A percentile compares a stretch with the other conserved stretches of the same genome.
These are phyloP conservation scores for Knufia fluminis DNA, from an alignment of 2,329 filamentous ascomycete genomes.

Conservation along the genomic window DNA sequence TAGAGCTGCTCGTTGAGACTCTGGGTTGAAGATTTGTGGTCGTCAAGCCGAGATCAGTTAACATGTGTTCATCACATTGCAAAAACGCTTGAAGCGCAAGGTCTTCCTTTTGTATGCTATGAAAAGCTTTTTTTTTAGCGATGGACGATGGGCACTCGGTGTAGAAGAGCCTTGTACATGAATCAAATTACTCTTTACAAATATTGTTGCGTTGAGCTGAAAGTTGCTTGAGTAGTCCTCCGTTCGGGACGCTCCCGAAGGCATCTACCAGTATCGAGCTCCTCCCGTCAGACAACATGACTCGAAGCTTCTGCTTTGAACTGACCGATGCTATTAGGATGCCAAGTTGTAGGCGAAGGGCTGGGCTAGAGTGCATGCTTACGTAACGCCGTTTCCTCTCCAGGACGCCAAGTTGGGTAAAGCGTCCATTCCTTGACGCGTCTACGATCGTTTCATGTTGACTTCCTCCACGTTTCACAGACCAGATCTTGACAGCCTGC, in stretches of 20 bases:
- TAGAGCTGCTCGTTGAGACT: slow-evolving; percentile 25
- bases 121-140: slow-evolving; percentile 7
- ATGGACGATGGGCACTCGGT: slow-evolving; percentile 7
- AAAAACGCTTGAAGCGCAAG: not conserved
- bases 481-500: not conserved
- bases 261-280: too few species aligned
- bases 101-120: slow-evolving; percentile 9
- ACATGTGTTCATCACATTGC: slow-evolving; percentile 1
- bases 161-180: slow-evolving; percentile 11
- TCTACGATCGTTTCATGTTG: not conserved
- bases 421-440: slow-evolving; percentile 1
- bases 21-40: not conserved
- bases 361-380: too few species aligned
- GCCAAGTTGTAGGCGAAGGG: too few species aligned
- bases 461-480: not conserved
- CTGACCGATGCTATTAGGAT: too few species aligned
- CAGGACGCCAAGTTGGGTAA: not conserved
- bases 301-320: too few species aligned
- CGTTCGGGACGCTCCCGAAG: too few species aligned
- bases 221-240: too few species aligned
- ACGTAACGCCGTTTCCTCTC: too few species aligned
- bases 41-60: not conserved
- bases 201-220: too few species aligned
- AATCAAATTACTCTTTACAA: not conserved
- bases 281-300: too few species aligned